phyloP scores from a whole-genome alignment of 352 stramenopile species.

The Globisporangium nagaii region DNA sequence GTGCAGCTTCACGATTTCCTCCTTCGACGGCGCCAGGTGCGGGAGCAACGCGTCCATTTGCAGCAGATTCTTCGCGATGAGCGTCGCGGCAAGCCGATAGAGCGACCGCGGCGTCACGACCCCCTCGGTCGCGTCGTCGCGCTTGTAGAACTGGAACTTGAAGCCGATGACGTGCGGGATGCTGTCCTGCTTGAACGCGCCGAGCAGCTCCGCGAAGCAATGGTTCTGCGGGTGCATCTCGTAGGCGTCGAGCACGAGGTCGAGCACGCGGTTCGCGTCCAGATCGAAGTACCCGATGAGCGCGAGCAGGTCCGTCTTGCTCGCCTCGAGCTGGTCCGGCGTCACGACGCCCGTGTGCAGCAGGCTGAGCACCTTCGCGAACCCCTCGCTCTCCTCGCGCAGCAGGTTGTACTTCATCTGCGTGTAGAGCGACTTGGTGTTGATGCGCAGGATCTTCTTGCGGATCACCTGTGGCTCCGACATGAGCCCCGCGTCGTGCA shows the following conservation, averaged over 20 bases:
- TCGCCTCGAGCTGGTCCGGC: constrained; percentile 55
- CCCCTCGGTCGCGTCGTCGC: constrained; percentile 23
- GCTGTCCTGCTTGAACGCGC: constrained; percentile 66
- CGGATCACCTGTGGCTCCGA: constrained; percentile 40
- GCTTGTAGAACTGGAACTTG: constrained; percentile 92
- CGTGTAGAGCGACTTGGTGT: constrained; percentile 89
- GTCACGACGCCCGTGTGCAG: constrained; percentile 71
- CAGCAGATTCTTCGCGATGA: constrained; percentile 81
- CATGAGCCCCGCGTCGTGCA: constrained; percentile 60
- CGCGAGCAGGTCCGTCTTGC: constrained; percentile 63
- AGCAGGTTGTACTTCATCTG: constrained; percentile 97
- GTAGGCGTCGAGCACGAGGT: constrained; percentile 91
- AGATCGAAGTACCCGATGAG: constrained; percentile 93
- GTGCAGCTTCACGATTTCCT: constrained; percentile 44
- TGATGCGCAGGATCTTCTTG: constrained; percentile 80
- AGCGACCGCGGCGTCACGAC: constrained; percentile 60
- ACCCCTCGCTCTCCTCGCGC: constrained; percentile 95
- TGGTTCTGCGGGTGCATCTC: constrained; percentile 85
- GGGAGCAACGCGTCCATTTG: constrained; percentile 72
- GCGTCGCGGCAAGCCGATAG: constrained; percentile 81
- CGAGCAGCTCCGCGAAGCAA: constrained; percentile 65
- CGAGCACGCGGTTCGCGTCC: constrained; percentile 94
- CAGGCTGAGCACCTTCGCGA: constrained; percentile 89
- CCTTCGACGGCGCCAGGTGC: constrained; percentile 67
- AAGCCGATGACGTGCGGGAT: constrained; percentile 91